A percentile compares a stretch with the other conserved stretches of the same genome.
phyloP scores from a whole-genome alignment of 2,329 filamentous ascomycete genomes.

The Cercospora sojina region DNA sequence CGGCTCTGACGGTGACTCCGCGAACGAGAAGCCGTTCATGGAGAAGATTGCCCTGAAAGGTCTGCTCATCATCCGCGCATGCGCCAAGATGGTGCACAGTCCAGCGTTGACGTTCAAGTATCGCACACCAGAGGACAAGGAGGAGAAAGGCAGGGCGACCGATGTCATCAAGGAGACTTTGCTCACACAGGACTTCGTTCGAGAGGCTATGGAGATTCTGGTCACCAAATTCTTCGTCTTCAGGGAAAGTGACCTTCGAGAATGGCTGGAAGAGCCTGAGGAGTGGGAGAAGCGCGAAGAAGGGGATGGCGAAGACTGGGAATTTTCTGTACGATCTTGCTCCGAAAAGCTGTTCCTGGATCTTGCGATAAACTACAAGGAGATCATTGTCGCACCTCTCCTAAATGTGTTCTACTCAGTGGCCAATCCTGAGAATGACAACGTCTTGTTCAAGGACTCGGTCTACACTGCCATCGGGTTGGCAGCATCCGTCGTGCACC shows the following conservation, averaged over 20 bases:
- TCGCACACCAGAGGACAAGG: conserved; percentile 68
- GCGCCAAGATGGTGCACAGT: conserved; percentile 79
- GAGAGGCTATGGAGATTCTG: conserved; percentile 78
- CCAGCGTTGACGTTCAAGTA: conserved; percentile 82
- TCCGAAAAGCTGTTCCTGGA: conserved; percentile 93
- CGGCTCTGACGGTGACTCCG: conserved; percentile 45
- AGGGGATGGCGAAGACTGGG: conserved; percentile 78
- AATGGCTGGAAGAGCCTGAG: conserved; percentile 92
- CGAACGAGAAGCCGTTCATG: conserved; percentile 45
- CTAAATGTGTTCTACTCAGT: conserved; percentile 79
- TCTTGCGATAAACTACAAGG: conserved; percentile 83
- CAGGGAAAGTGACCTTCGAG: conserved; percentile 76
- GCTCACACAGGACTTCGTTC: conserved; percentile 72
- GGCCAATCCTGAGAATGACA: conserved; percentile 61
- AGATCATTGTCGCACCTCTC: conserved; percentile 73
- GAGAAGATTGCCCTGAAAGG: conserved; percentile 83
- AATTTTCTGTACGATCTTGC: conserved; percentile 88
- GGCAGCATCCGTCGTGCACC: conserved; percentile 71
- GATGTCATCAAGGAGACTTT: conserved; percentile 69
- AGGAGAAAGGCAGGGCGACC: conserved; percentile 70
- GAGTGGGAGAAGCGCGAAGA: conserved; percentile 94
- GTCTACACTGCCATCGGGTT: conserved; percentile 92
- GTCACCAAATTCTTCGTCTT: conserved; percentile 89
- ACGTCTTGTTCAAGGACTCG: conserved; percentile 85
- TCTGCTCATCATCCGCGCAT: conserved; percentile 76